Conservation (phyloP, 75 land plant genomes). For the Larix kaempferi region DNA sequence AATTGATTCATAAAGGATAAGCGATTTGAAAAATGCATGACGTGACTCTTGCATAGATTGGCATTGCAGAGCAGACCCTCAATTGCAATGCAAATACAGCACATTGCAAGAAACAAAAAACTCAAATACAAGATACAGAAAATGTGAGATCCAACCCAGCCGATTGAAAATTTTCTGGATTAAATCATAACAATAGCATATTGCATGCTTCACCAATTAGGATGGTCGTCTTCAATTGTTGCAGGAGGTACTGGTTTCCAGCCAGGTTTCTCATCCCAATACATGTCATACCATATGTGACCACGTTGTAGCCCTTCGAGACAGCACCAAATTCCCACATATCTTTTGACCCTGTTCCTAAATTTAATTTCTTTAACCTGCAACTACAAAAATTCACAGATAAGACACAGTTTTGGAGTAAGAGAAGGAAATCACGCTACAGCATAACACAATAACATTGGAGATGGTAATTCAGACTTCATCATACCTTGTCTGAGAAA, state of each 20-base stretch:
- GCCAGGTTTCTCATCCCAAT: constrained; percentile 94
- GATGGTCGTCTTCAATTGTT: constrained; percentile 66
- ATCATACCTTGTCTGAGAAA: constrained; percentile 72
- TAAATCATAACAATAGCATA: no score
- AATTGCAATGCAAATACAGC: no score
- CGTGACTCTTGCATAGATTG: no score
- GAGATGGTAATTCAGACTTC: background rate
- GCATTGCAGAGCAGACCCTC: no score
- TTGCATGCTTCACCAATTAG: constrained; percentile 35
- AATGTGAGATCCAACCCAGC: no score
- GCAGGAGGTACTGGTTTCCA: constrained; percentile 92
- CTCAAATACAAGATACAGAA: no score
- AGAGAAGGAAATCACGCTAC: background rate
- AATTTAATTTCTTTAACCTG: constrained; percentile 68
- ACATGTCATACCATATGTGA: constrained; percentile 96
- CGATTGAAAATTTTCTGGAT: no score
- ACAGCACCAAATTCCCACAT: constrained; percentile 96
- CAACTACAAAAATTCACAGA: background rate
- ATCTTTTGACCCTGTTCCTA: constrained; percentile 72
- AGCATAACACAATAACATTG: background rate
- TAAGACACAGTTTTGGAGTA: background rate
- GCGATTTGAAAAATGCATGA: no score
- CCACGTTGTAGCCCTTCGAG: constrained; percentile 56
- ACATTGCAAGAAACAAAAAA: no score
- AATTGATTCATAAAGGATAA: no score